Conservation (phyloP, 2,329 filamentous ascomycete genomes). For the Raffaelea albimanens region DNA sequence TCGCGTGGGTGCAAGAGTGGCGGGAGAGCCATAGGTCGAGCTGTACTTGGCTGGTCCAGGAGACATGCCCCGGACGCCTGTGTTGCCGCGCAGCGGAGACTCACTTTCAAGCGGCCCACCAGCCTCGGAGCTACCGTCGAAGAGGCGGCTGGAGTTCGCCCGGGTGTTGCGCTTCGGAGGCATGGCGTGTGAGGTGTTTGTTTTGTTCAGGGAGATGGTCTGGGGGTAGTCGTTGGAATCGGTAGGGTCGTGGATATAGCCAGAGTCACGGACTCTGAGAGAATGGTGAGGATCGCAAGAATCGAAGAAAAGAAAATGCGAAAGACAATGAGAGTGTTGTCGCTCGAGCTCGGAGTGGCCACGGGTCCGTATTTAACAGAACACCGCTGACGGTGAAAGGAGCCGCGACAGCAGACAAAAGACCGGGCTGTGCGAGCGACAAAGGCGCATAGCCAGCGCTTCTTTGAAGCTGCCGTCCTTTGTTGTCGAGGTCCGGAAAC, state of each 20-base stretch:
- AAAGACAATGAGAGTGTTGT: not conserved
- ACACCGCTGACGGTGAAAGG: too few species aligned
- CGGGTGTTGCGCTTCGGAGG: constrained; percentile 12
- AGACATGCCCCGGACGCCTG: constrained; percentile 11
- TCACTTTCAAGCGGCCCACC: constrained; percentile 11
- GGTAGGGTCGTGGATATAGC: too few species aligned
- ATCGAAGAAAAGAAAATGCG: not conserved
- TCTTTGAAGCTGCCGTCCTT: not conserved
- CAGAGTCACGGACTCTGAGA: not conserved
- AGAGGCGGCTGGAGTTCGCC: constrained; percentile 10
- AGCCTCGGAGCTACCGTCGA: constrained; percentile 13
- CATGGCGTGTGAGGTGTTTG: constrained; percentile 4
- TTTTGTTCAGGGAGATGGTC: too few species aligned
- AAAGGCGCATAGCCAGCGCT: too few species aligned
- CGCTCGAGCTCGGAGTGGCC: too few species aligned
- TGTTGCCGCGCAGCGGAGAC: constrained; percentile 4
- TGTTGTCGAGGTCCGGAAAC: constrained; percentile 1
- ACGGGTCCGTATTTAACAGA: too few species aligned
- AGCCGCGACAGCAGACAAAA: too few species aligned
- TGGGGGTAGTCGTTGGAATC: too few species aligned
- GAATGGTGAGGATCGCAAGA: not conserved
- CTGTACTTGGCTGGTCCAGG: constrained; percentile 16
- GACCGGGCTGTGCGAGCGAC: too few species aligned
- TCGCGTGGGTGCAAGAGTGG: constrained; percentile 10
- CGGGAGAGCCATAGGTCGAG: constrained; percentile 15